phyloP scores from a whole-genome alignment of 2,329 filamentous ascomycete species.

The Phaeosphaeria sp. region DNA sequence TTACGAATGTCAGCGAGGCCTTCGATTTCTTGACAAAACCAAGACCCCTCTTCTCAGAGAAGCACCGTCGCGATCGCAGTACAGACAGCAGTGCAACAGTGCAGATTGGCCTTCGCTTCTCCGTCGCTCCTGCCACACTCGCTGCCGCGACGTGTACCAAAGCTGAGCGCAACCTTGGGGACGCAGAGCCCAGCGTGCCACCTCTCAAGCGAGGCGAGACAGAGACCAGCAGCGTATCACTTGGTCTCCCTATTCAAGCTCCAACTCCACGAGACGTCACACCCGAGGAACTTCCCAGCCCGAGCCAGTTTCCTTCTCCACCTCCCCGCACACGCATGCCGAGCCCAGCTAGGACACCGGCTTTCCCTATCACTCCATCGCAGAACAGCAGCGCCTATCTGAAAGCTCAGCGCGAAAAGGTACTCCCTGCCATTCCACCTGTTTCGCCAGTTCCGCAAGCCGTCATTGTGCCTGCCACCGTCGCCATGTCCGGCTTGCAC shows the following conservation, averaged over 20 bases:
- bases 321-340: constrained; percentile 16
- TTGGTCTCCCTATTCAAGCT: constrained; percentile 41
- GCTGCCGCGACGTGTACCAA: constrained; percentile 38
- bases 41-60: constrained; percentile 48
- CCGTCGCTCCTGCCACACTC: constrained; percentile 52
- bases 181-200: constrained; percentile 16
- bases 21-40: constrained; percentile 46
- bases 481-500: constrained; percentile 36
- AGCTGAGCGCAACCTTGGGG: constrained; percentile 20
- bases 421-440: constrained; percentile 40
- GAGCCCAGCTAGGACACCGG: constrained; percentile 32
- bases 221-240: constrained; percentile 33
- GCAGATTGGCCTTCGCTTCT: constrained; percentile 74
- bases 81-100: constrained; percentile 71
- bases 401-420: constrained; percentile 42
- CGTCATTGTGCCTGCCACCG: neutral
- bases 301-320: constrained; percentile 28
- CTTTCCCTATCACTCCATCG: constrained; percentile 33
- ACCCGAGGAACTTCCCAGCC: constrained; percentile 22
- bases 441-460: constrained; percentile 12
- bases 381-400: constrained; percentile 41
- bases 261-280: constrained; percentile 24
- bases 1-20: constrained; percentile 48
- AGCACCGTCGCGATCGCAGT: constrained; percentile 65
- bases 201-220: constrained; percentile 31